Conservation (phyloP, 2,329 filamentous ascomycete species). For the Colletotrichum falcatum region DNA sequence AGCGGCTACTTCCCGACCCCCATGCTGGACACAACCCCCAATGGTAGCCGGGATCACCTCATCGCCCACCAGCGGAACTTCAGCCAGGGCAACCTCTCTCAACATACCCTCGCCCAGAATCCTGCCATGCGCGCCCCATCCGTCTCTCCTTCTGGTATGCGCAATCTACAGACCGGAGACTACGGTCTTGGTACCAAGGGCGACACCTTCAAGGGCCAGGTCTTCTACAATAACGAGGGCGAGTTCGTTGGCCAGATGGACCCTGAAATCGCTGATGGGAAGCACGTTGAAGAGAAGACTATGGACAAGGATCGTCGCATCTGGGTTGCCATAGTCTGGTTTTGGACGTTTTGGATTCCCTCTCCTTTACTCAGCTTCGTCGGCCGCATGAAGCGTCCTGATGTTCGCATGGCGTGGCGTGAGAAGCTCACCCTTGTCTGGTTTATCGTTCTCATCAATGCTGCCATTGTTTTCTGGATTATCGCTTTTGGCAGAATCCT, state of each 20-base stretch:
- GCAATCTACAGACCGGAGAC: slow-evolving; percentile 75
- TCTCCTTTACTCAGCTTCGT: slow-evolving; percentile 83
- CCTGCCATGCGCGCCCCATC: slow-evolving; percentile 65
- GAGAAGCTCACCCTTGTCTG: slow-evolving; percentile 90
- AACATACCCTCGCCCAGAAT: slow-evolving; percentile 61
- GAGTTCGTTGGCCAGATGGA: slow-evolving; percentile 79
- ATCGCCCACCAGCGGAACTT: slow-evolving; percentile 68
- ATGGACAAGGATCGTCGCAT: slow-evolving; percentile 73
- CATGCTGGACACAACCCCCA: slow-evolving; percentile 69
- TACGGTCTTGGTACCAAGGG: slow-evolving; percentile 92
- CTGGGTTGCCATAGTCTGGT: slow-evolving; percentile 89
- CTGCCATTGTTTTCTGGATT: slow-evolving; percentile 89
- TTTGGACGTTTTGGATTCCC: slow-evolving; percentile 92
- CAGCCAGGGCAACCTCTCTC: slow-evolving; percentile 67
- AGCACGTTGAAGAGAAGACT: slow-evolving; percentile 78
- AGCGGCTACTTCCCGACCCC: slow-evolving; percentile 78
- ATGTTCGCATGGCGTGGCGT: slow-evolving; percentile 97
- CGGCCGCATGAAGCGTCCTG: slow-evolving; percentile 96
- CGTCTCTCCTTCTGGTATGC: slow-evolving; percentile 65
- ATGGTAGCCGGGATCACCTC: slow-evolving; percentile 80
- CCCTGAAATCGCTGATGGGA: slow-evolving; percentile 80
- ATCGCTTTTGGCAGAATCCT: slow-evolving; percentile 85
- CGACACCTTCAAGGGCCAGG: slow-evolving; percentile 78
- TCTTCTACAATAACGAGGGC: slow-evolving; percentile 79
- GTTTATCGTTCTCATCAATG: slow-evolving; percentile 86